Evolutionary conservation across 192 early-diverging fungal genomes (phyloP).

Genomic region (Lobosporangium transversale): DNA sequence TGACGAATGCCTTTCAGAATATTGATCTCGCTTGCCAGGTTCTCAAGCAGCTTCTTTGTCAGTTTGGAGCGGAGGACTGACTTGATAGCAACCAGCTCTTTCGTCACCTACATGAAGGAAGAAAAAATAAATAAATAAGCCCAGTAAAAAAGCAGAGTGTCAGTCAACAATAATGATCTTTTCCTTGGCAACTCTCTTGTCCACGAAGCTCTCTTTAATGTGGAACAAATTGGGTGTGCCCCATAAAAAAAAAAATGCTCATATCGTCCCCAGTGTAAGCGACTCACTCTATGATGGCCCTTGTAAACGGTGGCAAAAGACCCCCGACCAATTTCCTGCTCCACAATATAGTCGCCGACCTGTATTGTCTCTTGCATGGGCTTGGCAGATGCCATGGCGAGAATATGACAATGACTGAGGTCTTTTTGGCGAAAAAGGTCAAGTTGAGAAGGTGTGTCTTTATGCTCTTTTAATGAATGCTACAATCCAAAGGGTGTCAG

Average conservation of each 20-base stretch:
- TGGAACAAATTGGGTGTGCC: not conserved
- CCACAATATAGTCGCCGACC: conserved; percentile 84
- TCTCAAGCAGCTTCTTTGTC: conserved; percentile 90
- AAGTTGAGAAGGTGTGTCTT: no score
- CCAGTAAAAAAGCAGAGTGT: no score
- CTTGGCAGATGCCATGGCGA: conserved; percentile 27
- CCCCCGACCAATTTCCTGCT: conserved; percentile 89
- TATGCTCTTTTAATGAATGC: no score
- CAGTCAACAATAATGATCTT: no score
- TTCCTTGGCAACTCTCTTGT: no score
- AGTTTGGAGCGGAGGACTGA: conserved; percentile 89
- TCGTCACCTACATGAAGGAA: conserved; percentile 56
- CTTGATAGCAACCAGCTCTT: conserved; percentile 86
- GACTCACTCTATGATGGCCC: conserved; percentile 73
- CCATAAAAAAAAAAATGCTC: no score
- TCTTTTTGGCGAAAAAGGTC: not conserved
- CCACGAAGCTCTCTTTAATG: no score
- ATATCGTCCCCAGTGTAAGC: no score
- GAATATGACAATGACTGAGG: not conserved
- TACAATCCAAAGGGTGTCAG: no score
- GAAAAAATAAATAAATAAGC: not conserved
- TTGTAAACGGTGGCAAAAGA: conserved; percentile 96
- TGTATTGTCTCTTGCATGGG: conserved; percentile 21
- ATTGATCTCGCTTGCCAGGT: conserved; percentile 94
- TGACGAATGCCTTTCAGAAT: conserved; percentile 90